Evolutionary conservation across 257 asterid species (phyloP), one percentile per base, ranked within the genome.

Genomic region (Osmanthus fragrans): DNA sequence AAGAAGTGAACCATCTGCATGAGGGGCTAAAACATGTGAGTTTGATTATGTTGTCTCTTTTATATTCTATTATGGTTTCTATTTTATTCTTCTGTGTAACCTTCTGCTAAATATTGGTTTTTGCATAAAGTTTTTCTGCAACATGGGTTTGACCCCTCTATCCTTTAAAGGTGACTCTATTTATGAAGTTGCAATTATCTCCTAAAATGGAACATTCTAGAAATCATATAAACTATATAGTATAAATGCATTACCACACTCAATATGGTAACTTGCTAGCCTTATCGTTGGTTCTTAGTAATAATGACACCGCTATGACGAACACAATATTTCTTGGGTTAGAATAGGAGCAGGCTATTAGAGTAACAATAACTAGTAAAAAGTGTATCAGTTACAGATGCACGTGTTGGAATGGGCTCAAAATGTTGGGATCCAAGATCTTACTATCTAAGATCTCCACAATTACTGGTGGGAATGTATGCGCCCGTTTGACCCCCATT

Each of bases 1-100:
- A 96, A 23, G 99, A 96, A 85, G 99, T 96, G 91, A 96, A 96
- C 79, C 97, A 93, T 89, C 91, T 96, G 77, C 99, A 93, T 33
- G 99, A 96, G 90, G 99, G 99, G 69, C 85, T 96, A 77, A 90
- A 80, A 88, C 92, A 77, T 54, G 99, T 96, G 88, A 93, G 98
- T 87, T 81, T 72, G 73, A 78, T 56, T 80, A 30, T 77, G 65
- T 21, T 60, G 5, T 25, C 54, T 82, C 34, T 76, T 70, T 25
- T 73, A 36, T n/a, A 40, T 39, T 71, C 30, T 25, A n/a, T 65
- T 69, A 19, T 37, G 45, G 67, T 69, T 65, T 58, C 39, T 72
- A 15, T 74, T 30, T 42, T 58, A 58, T 36, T 79, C 63, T 60
- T 64, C 65, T 77, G 60, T 51, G 18, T 30, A 30, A 30, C 23